Conservation (phyloP, 2,329 filamentous ascomycete genomes). For the Arthrinium puccinioides region DNA sequence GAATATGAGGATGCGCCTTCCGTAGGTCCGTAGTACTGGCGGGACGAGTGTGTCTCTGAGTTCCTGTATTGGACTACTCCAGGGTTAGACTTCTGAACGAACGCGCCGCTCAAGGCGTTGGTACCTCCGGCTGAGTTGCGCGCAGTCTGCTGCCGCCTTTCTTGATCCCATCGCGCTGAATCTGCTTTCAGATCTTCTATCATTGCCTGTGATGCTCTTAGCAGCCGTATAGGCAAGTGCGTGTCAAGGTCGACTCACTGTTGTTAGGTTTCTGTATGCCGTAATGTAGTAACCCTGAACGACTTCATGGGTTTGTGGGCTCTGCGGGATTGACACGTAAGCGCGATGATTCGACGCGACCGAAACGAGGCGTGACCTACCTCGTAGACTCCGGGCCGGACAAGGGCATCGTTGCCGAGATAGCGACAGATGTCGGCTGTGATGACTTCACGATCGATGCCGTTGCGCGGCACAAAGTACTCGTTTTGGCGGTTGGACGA, state of each 20-base stretch:
- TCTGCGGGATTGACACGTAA: constrained; percentile 25
- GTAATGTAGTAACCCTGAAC: constrained; percentile 71
- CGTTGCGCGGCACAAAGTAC: constrained; percentile 73
- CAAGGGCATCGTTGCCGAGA: constrained; percentile 73
- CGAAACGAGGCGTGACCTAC: constrained; percentile 31
- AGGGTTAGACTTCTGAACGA: constrained; percentile 52
- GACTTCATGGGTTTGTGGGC: constrained; percentile 49
- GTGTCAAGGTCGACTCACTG: constrained; percentile 42
- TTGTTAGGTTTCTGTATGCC: constrained; percentile 71
- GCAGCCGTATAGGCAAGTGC: too few species aligned
- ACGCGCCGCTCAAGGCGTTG: constrained; percentile 43
- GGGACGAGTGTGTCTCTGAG: constrained; percentile 40
- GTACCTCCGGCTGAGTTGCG: constrained; percentile 52
- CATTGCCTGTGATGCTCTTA: constrained; percentile 42
- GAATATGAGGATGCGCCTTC: constrained; percentile 19
- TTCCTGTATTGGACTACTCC: constrained; percentile 50
- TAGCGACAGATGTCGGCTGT: constrained; percentile 80
- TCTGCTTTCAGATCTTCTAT: constrained; percentile 56
- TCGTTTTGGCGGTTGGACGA: constrained; percentile 57
- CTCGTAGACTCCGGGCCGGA: constrained; percentile 67
- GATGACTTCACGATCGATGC: constrained; percentile 78
- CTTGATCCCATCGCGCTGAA: constrained; percentile 54
- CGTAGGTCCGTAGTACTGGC: constrained; percentile 41
- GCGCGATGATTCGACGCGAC: constrained; percentile 8
- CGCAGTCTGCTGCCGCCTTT: constrained; percentile 48